Evolutionary conservation across 495 filamentous ascomycete genomes (phyloP).

Genomic region (Penicillium coffeae): DNA sequence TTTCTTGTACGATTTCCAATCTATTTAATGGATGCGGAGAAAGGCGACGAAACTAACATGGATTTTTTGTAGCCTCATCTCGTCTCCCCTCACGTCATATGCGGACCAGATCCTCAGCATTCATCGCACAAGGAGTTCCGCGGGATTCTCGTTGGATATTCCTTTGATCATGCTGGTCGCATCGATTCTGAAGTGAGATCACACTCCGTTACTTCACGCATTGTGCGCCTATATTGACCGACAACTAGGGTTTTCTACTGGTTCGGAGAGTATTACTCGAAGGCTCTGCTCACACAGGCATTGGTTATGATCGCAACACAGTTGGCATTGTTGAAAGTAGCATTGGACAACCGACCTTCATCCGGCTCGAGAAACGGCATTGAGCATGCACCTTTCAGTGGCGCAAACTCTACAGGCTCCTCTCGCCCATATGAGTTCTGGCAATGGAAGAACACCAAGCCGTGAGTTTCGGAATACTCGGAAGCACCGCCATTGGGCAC

Average conservation of each 20-base stretch:
- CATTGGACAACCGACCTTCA: conserved; percentile 79
- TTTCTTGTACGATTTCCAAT: conserved; percentile 39
- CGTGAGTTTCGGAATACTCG: conserved; percentile 47
- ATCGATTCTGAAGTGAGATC: conserved; percentile 76
- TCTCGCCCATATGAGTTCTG: conserved; percentile 85
- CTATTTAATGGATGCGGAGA: too few species aligned
- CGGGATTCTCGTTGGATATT: conserved; percentile 87
- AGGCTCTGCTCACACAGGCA: conserved; percentile 77
- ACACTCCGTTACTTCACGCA: not conserved
- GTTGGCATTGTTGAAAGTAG: conserved; percentile 78
- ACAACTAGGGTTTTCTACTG: conserved; percentile 80
- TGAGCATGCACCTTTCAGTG: conserved; percentile 43
- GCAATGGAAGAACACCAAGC: conserved; percentile 81
- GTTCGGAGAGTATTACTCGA: conserved; percentile 81
- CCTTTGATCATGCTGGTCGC: conserved; percentile 97
- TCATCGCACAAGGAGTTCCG: conserved; percentile 72
- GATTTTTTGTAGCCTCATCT: conserved; percentile 53
- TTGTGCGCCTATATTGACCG: not conserved
- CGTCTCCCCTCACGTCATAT: conserved; percentile 83
- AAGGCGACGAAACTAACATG: conserved; percentile 11
- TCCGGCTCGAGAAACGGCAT: conserved; percentile 52
- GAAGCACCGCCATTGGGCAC: not conserved
- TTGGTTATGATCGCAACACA: conserved; percentile 84
- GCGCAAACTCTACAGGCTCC: conserved; percentile 16
- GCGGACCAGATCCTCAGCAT: conserved; percentile 90